Evolutionary conservation across 345 rosid genomes (phyloP), one percentile per base, ranked within the genome.

Genomic region (Sonneratia alba): DNA sequence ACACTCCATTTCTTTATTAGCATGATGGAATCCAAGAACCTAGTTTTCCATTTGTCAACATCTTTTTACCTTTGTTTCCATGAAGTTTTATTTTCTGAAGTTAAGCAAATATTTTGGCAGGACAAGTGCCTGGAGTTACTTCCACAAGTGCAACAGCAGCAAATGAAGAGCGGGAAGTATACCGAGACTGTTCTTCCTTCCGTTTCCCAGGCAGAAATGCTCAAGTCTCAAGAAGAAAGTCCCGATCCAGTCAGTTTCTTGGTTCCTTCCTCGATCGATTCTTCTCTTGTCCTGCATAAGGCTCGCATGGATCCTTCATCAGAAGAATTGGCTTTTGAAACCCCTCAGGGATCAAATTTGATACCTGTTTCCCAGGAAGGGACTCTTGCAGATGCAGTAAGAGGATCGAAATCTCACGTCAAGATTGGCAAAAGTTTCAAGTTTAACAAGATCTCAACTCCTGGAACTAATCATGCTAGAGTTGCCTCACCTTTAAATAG

Each of bases 91-190:
- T 53, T 61, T 73, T 63, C 81, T 74, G 55, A 68, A 45, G 37
- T 45, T 73, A 71, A 57, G 21, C 75, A 75, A 63, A 40, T 51
- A 75, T 53, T 59, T 70, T 75, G 71, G 40, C 89, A 93, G 98
- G 91, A 78, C 72, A 82, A 79, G 76, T 81, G 86, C 71, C 79
- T 88, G 61, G 88, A 81, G 69, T 75, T 91, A 82, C 84, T 96
- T 72, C 92, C 99, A 65, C 88, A 75, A 68, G 78, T 83, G 34
- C 85, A 89, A 77, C 96, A 82, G 85, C 91, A 88, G 67, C 85
- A 82, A 73, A 73, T 87, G 37, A 86, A 80, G 80, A 69, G 83
- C 59, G 93, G 91, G 76, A 82, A 77, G 57, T 70, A 74, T 75
- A 78, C 82, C 27, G 82, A 79, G 51, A 71, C 47, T 71, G 71